phyloP scores from a whole-genome alignment of 805 yeast species.

The Saturnispora hagleri region DNA sequence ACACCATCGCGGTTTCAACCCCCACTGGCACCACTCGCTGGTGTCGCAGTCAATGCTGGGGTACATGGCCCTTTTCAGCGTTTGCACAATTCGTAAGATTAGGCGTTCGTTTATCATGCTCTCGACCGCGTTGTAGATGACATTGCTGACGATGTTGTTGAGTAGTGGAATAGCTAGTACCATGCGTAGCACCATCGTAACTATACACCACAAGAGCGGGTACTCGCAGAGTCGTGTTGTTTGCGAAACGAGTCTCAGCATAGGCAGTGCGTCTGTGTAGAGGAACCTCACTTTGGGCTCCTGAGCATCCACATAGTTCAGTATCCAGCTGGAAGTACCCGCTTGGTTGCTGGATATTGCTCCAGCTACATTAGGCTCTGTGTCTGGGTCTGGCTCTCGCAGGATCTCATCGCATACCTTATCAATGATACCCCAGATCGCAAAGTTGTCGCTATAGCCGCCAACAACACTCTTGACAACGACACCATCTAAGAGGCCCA shows the following conservation, averaged over 20 bases:
- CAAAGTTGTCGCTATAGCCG: slow-evolving; percentile 42
- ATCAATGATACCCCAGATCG: slow-evolving; percentile 37
- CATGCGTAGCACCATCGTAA: slow-evolving; percentile 2
- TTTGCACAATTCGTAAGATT: slow-evolving; percentile 41
- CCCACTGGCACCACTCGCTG: not conserved
- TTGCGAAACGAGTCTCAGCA: slow-evolving; percentile 1
- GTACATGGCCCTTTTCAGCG: slow-evolving; percentile 33
- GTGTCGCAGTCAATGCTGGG: not conserved
- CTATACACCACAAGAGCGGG: slow-evolving; percentile 5
- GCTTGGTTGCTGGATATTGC: no score
- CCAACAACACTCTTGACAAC: slow-evolving; percentile 33
- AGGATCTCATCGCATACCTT: slow-evolving; percentile 11
- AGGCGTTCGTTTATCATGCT: slow-evolving; percentile 53
- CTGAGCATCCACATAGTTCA: not conserved
- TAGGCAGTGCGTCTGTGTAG: slow-evolving; percentile 10
- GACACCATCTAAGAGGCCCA: slow-evolving; percentile 34
- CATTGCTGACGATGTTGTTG: slow-evolving; percentile 14
- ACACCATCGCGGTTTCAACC: slow-evolving; percentile 4
- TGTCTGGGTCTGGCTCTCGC: not conserved
- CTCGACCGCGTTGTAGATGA: slow-evolving; percentile 22
- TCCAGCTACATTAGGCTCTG: no score
- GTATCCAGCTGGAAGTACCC: not conserved
- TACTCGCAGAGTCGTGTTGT: slow-evolving; percentile 1
- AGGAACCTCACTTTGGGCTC: not conserved
- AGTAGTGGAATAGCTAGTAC: slow-evolving; percentile 1